Evolutionary conservation across 257 asterid genomes (phyloP).

Genomic region (Eucommia ulmoides): DNA sequence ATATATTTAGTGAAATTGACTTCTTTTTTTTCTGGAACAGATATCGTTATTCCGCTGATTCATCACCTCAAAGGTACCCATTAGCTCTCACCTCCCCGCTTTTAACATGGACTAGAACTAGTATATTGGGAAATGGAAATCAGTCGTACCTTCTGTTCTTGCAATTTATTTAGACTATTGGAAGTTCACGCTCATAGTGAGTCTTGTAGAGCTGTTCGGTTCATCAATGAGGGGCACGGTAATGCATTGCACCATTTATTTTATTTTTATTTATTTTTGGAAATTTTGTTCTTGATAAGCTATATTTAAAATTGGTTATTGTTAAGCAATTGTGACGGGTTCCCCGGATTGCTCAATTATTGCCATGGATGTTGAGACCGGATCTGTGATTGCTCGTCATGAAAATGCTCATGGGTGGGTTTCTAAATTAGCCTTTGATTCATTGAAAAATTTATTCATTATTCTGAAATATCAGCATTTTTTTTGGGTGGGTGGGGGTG

Average conservation of each 20-base stretch:
- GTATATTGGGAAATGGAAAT: neutral
- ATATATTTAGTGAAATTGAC: constrained; percentile 3
- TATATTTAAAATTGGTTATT: constrained; percentile 2
- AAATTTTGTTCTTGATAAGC: neutral
- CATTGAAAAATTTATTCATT: neutral
- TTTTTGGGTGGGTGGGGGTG: too few species aligned
- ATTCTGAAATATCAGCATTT: neutral
- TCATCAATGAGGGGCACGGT: constrained; percentile 84
- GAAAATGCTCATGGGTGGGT: constrained; percentile 81
- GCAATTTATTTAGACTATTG: constrained; percentile 33
- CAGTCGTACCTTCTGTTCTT: constrained; percentile 1
- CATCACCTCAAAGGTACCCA: constrained; percentile 48
- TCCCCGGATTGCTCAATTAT: constrained; percentile 86
- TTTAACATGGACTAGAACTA: neutral
- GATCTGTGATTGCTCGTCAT: constrained; percentile 46
- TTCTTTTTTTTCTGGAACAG: constrained; percentile 20
- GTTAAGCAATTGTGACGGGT: constrained; percentile 73
- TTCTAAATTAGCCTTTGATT: constrained; percentile 1
- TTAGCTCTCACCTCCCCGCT: neutral
- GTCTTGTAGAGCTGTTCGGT: constrained; percentile 83
- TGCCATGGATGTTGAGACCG: constrained; percentile 88
- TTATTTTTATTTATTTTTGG: neutral
- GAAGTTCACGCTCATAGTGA: constrained; percentile 70
- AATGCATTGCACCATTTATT: constrained; percentile 5
- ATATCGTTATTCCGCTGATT: constrained; percentile 54